Base-by-base conservation (phyloP, 2,329 filamentous ascomycete species). In the Ascosphaera apis region DNA sequence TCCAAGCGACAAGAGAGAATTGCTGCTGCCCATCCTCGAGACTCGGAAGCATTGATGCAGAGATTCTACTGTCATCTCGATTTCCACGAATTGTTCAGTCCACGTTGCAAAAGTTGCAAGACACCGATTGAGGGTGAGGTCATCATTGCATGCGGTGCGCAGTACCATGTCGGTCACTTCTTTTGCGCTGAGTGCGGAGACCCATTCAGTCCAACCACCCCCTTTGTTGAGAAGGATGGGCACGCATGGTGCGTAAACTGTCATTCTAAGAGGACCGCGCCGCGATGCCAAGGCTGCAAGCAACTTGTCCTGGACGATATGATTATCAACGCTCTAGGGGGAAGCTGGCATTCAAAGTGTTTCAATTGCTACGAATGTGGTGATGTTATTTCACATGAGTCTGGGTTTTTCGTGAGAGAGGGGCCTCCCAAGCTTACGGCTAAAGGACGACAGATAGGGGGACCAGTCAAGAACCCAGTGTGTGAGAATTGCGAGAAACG, bases 131-230 rank as follows among this genome's bases (percentile, higher is more conserved):
- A 95, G 45, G 84, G 84, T 31, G 84, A 95, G 56, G 82, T 95
- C 45, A 75, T 93, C 21, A 76, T 93, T 11, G 88, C 88, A 1
- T 81, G 91, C 38, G 88, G 88, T 1, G 71, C 76, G n/a, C 83
- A 92, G 57, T 98, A 82, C 80, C 88, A 98, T 54, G 79, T 80
- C 36, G 88, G 88, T 0, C 88, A 98, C 58, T 98, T 98, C 61
- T 98, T 98, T 67, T 98, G 88, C 51, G 88, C 88, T 31, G 83
- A 98, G 63, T 98, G 88, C 52, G 88, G 88, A 45, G 86, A 98
- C 58, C 70, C 71, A 1, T 76, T 76, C 44, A 64, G 67, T 42
- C 55, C 61, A 0, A 54, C 52, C 3, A 74, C 65, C 7, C 86
- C 88, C 0, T 98, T 98, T 52, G 81, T 98, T 37, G 88, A 98